Evolutionary conservation across 768 basidiomycete genomes (phyloP), one percentile per base, ranked within the genome.

Genomic region (Russula compacta): DNA sequence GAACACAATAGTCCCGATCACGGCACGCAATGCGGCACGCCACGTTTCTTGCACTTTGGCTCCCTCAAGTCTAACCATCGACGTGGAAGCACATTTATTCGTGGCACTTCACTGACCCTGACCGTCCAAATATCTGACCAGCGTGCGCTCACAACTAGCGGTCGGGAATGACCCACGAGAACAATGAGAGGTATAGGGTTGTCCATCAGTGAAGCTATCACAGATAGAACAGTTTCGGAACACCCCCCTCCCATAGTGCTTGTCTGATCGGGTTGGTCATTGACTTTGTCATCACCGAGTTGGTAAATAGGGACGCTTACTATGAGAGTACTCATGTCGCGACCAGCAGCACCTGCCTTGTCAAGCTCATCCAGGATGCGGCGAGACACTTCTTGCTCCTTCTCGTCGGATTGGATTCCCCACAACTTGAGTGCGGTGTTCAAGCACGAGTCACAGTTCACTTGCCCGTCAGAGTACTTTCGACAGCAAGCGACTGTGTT

Each of bases 61-160:
- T 3, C 90, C n/a, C 75, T 74, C 57, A 89, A 80, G 69, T 89
- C 86, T 43, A 89, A 72, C 90, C 89, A 92, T 17, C 89, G 82
- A 38, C 89, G 78, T 44, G 90, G 89, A 56, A 83, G 78, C 15
- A 83, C 64, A 64, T 80, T 73, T 49, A 70, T 73, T 43, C 76
- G 69, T 8, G 73, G 81, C 51, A 71, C 69, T 64, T 78, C 72
- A n/a, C 77, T 81, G 36, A 81, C 73, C 11, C 73, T 68, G 40
- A 87, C 82, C 2, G 81, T 78, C 87, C 86, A 89, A 24, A 75
- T 65, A 47, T 70, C 71, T 50, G 81, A 68, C 65, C 79, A 77
- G 19, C 75, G 73, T 0, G 83, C 78, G 2, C 83, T 79, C 15
- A 90, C 82, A 40, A 91, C 68, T 5, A 80, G 74, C 32, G 83